Evolutionary conservation across 2,329 filamentous ascomycete species (phyloP), one percentile per base, ranked within the genome.

Genomic region (Escovopsis sp.): DNA sequence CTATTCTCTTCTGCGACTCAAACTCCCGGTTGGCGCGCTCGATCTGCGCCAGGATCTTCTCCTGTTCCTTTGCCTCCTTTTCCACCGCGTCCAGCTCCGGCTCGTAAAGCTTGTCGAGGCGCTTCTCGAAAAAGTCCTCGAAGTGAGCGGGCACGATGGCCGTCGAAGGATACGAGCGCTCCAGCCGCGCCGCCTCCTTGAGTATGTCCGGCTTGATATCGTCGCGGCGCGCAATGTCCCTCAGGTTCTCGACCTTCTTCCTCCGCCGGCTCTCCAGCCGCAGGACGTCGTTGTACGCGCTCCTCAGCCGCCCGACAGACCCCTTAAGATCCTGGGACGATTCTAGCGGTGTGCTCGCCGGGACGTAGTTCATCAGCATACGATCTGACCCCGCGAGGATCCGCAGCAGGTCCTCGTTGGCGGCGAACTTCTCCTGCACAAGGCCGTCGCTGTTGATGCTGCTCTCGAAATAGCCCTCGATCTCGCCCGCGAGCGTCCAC

Each of bases 171-270:
- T 86, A 89, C 44, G 84, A 80, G 37, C 88, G 77, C 63, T 96
- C 91, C 11, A 96, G 68, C 8, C 87, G 77, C 31, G 82, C 80
- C 2, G 88, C 81, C 67, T 96, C 88, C 39, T 74, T 74, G 16
- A 94, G 68, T 4, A 98, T 81, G 39, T 87, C 84, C 0, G 76
- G 73, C 53, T 87, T 87, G 51, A 96, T 88, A 58, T 96, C 89
- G 59, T 98, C 91, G 16, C 76, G 74, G 40, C 82, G 84, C 4
- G 81, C 81, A 54, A 88, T 93, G 45, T 86, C 79, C 29, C 80
- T 75, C 37, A 96, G 59, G 1, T 74, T 69, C 55, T 94, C 86
- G 2, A 89, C 79, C 54, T 85, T 88, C 47, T 84, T 80, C 45
- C 80, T 73, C 39, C 89, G 72, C 41, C 84, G 72, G 45, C 79